Conservation (phyloP, 2,329 filamentous ascomycete species). For the Nannizzia gypsea region DNA sequence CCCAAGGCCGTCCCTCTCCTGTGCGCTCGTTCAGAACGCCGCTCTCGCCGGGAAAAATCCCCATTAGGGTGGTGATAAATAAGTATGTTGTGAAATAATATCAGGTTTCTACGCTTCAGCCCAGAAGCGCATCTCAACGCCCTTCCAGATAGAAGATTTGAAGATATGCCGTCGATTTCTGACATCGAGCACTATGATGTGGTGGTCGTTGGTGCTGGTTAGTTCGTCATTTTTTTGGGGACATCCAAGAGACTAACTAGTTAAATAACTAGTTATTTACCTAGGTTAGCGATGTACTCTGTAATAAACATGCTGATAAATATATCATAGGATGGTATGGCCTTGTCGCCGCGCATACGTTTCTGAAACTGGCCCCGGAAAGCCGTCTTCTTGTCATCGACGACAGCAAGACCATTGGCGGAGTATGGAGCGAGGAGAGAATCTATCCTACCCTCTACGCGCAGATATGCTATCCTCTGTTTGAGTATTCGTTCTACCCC, state of each 20-base stretch:
- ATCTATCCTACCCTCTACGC: constrained; percentile 21
- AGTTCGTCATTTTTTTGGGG: neutral
- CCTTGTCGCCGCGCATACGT: constrained; percentile 16
- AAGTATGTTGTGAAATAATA: too few relatives aligned
- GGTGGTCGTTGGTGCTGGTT: constrained; percentile 14
- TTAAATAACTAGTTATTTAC: too few relatives aligned
- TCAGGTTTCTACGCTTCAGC: too few relatives aligned
- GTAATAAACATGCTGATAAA: neutral
- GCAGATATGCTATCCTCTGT: constrained; percentile 24
- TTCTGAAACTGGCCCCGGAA: constrained; percentile 13
- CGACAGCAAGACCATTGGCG: constrained; percentile 13
- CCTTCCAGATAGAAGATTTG: too few relatives aligned
- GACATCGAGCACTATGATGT: constrained; percentile 10
- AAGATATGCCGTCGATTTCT: neutral
- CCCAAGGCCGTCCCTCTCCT: too few relatives aligned
- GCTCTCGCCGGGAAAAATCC: too few relatives aligned
- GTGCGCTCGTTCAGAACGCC: too few relatives aligned
- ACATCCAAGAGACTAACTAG: neutral
- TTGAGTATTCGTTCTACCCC: constrained; percentile 26
- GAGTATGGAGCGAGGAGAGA: constrained; percentile 14
- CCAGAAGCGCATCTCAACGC: too few relatives aligned
- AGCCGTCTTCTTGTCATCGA: constrained; percentile 15
- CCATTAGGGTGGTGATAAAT: too few relatives aligned
- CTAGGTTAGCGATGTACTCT: neutral
- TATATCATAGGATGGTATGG: constrained; percentile 15